phyloP scores from a whole-genome alignment of 2,329 filamentous ascomycete species.

The Mollisiaceae sp. region DNA sequence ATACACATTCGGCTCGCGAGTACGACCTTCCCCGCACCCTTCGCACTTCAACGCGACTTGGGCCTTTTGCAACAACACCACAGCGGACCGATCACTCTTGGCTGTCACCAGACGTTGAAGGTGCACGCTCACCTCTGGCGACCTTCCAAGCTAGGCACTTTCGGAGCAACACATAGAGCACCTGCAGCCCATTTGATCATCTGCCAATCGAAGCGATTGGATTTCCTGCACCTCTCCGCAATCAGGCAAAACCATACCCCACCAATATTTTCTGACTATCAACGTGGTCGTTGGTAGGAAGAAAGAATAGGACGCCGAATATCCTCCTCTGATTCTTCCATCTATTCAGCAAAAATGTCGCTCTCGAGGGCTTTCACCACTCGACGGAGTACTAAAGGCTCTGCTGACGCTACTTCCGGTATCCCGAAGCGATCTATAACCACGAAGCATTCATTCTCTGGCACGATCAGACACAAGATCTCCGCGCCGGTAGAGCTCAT shows the following conservation, averaged over 20 bases:
- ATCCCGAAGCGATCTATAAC: constrained; percentile 37
- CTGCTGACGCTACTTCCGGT: constrained; percentile 25
- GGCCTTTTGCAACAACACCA: constrained; percentile 3
- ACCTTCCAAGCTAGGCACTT: constrained; percentile 6
- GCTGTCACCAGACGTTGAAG: constrained; percentile 8
- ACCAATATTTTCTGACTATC: constrained; percentile 21
- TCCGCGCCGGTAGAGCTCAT: constrained; percentile 86
- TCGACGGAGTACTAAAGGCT: constrained; percentile 61
- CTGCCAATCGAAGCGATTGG: constrained; percentile 23
- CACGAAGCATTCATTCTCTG: constrained; percentile 36
- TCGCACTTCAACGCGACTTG: neutral
- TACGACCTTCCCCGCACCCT: constrained; percentile 2
- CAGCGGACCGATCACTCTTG: constrained; percentile 6
- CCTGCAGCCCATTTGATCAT: constrained; percentile 28
- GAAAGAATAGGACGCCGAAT: constrained; percentile 11
- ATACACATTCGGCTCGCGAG: neutral
- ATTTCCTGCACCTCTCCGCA: constrained; percentile 22
- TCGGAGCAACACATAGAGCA: constrained; percentile 7
- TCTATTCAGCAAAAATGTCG: constrained; percentile 48
- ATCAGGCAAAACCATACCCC: constrained; percentile 32
- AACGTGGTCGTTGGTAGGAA: constrained; percentile 18
- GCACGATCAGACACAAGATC: constrained; percentile 66
- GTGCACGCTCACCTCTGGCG: constrained; percentile 17
- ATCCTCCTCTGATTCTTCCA: constrained; percentile 16
- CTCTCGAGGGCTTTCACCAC: constrained; percentile 76